phyloP scores from a whole-genome alignment of 2,329 filamentous ascomycete genomes.

The Alternaria consortialis region DNA sequence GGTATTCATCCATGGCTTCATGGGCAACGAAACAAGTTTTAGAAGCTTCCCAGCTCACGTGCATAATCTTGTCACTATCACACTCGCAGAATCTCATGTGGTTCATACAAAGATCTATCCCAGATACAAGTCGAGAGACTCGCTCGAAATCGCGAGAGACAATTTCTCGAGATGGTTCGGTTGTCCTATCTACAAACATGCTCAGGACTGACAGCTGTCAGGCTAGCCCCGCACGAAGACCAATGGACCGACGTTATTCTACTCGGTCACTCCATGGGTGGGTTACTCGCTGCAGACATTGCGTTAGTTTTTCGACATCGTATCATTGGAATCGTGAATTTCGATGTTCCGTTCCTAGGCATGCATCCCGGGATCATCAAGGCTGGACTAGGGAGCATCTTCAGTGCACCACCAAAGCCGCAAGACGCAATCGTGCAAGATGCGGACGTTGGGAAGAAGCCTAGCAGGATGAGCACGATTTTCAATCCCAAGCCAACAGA shows the following conservation, averaged over 20 bases:
- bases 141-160: constrained; percentile 77
- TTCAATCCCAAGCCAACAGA: constrained; percentile 53
- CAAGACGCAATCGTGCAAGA: constrained; percentile 33
- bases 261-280: constrained; percentile 90
- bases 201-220: constrained; percentile 38
- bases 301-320: constrained; percentile 77
- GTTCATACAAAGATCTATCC: constrained; percentile 90
- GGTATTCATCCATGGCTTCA: constrained; percentile 89
- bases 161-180: constrained; percentile 79
- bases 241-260: constrained; percentile 80
- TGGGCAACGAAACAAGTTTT: constrained; percentile 88
- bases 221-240: constrained; percentile 79
- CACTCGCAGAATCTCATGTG: constrained; percentile 75
- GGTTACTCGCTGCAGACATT: constrained; percentile 81
- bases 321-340: constrained; percentile 80
- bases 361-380: constrained; percentile 87
- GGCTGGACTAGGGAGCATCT: constrained; percentile 82
- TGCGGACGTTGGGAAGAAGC: constrained; percentile 25
- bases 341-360: constrained; percentile 87
- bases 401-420: constrained; percentile 59
- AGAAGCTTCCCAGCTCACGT: constrained; percentile 87
- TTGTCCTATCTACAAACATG: background rate
- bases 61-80: constrained; percentile 74
- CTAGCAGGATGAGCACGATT: constrained; percentile 47
- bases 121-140: constrained; percentile 77